Evolutionary conservation across 495 filamentous ascomycete genomes (phyloP).

Genomic region (Physcia stellaris): DNA sequence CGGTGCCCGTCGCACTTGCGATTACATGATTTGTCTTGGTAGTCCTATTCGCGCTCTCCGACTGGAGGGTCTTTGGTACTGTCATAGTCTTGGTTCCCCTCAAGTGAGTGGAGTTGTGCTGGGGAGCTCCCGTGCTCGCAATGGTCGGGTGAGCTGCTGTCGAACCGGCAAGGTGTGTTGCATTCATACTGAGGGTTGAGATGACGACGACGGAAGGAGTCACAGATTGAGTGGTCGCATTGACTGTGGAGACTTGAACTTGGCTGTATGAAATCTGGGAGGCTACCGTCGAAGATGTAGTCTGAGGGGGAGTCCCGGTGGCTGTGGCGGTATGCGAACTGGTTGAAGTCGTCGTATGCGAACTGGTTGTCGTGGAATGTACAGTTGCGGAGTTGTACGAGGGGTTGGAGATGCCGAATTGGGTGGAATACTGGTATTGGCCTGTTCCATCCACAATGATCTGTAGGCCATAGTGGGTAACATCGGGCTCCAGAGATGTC

Average conservation of each 20-base stretch:
- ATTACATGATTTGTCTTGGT: constrained; percentile 67
- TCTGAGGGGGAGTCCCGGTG: constrained; percentile 11
- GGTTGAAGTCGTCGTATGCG: not conserved
- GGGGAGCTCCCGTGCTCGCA: too few relatives aligned
- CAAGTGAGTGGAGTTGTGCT: too few relatives aligned
- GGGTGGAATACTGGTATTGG: constrained; percentile 54
- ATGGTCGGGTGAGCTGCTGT: too few relatives aligned
- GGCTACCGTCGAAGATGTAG: too few relatives aligned
- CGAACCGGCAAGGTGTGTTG: too few relatives aligned
- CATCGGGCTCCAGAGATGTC: constrained; percentile 31
- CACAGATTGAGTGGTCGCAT: too few relatives aligned
- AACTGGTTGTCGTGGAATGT: constrained; percentile 22
- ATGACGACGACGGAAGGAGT: too few relatives aligned
- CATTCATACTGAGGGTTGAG: too few relatives aligned
- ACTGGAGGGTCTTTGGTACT: too few relatives aligned
- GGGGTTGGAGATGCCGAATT: constrained; percentile 51
- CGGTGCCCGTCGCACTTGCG: constrained; percentile 20
- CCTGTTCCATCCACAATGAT: constrained; percentile 49
- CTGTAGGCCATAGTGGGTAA: constrained; percentile 50
- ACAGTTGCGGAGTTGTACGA: constrained; percentile 29
- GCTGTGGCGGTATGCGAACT: constrained; percentile 5
- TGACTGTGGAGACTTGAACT: constrained; percentile 3
- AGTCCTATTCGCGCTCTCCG: constrained; percentile 63
- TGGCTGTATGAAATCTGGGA: constrained; percentile 5
- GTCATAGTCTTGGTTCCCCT: too few relatives aligned